Evolutionary conservation across 2,329 filamentous ascomycete genomes (phyloP).

Genomic region (Nannizzia gypsea): DNA sequence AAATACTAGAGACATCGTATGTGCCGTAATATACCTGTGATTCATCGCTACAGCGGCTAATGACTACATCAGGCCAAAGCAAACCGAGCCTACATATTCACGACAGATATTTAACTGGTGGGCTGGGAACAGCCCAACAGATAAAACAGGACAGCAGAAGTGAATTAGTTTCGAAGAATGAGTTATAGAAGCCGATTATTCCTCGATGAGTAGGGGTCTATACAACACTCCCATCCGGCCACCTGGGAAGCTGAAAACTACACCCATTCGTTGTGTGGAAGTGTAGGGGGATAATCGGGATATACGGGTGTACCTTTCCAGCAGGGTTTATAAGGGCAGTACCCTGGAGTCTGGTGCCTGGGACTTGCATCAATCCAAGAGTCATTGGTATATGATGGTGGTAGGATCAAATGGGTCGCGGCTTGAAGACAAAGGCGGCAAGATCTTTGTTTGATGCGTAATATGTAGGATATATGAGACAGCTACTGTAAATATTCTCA

Average conservation of each 20-base stretch:
- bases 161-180: background rate
- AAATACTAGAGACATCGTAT: background rate
- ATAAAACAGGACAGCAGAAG: background rate
- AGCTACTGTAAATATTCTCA: background rate
- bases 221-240: too few relatives aligned
- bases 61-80: background rate
- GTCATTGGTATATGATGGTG: background rate
- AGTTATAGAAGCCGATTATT: background rate
- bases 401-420: background rate
- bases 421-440: background rate
- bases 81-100: background rate
- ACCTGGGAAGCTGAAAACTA: background rate
- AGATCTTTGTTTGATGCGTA: background rate
- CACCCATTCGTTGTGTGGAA: background rate
- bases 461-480: background rate
- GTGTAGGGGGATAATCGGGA: background rate
- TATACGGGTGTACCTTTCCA: background rate
- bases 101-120: slow-evolving; percentile 5
- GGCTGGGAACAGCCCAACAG: background rate
- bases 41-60: background rate
- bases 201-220: too few relatives aligned
- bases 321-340: background rate
- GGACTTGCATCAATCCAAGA: background rate
- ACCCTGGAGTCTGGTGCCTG: background rate
- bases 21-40: background rate